Conservation (phyloP, 2,329 filamentous ascomycete genomes). For the Canariomyces notabilis region DNA sequence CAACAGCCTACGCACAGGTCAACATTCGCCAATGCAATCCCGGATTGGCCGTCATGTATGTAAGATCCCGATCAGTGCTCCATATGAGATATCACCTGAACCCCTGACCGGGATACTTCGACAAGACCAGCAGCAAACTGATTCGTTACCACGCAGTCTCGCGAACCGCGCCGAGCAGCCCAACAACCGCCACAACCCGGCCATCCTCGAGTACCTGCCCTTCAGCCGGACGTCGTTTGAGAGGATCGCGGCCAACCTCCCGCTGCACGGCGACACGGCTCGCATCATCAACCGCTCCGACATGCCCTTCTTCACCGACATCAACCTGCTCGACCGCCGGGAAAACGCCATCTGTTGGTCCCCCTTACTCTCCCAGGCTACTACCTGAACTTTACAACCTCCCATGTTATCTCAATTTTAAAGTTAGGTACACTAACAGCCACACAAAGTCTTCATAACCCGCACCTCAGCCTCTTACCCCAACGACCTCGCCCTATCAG, state of each 20-base stretch:
- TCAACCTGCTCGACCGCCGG: not conserved
- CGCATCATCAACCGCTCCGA: conserved; percentile 8
- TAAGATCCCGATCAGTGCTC: no score
- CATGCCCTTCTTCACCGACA: conserved; percentile 9
- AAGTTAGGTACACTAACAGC: no score
- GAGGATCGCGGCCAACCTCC: not conserved
- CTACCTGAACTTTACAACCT: no score
- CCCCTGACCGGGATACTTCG: no score
- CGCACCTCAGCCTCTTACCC: not conserved
- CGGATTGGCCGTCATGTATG: conserved; percentile 1
- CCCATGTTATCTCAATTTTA: no score
- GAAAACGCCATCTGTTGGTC: conserved; percentile 4
- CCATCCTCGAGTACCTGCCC: conserved; percentile 7
- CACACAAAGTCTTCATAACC: not conserved
- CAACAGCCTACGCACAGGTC: not conserved
- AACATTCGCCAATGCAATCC: not conserved
- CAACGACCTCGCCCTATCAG: not conserved
- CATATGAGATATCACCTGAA: no score
- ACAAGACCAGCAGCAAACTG: no score
- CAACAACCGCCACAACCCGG: conserved; percentile 1
- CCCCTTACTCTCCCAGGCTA: no score
- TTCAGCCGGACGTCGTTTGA: conserved; percentile 3
- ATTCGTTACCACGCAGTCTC: conserved; percentile 1
- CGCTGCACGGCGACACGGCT: conserved; percentile 9
- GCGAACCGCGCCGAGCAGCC: not conserved